These are phyloP conservation scores for Scorias spongiosa DNA, from an alignment of 2,329 filamentous ascomycete genomes.

Conservation along the genomic window DNA sequence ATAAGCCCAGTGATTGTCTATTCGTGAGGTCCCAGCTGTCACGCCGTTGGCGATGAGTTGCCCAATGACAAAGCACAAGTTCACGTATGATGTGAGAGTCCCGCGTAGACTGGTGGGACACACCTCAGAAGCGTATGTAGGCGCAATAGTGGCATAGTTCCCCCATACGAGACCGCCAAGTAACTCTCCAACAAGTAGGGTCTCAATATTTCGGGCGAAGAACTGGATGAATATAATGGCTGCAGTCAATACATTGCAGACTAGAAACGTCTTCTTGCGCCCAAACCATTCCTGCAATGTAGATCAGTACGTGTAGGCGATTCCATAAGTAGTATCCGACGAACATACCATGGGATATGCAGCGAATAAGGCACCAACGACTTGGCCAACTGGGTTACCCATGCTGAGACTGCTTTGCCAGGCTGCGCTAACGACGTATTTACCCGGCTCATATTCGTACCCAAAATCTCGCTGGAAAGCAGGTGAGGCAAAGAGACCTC, in stretches of 20 bases:
- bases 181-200: conserved; percentile 46
- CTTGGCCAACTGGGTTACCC: conserved; percentile 43
- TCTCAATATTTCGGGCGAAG: conserved; percentile 40
- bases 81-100: conserved; percentile 44
- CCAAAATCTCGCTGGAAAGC: conserved; percentile 44
- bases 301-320: too few species aligned
- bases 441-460: conserved; percentile 27
- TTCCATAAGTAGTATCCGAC: too few species aligned
- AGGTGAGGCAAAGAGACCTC: conserved; percentile 45
- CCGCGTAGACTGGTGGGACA: conserved; percentile 43
- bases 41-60: conserved; percentile 38
- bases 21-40: conserved; percentile 19
- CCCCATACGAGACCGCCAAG: conserved; percentile 47
- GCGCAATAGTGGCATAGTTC: conserved; percentile 40
- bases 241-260: conserved; percentile 24
- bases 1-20: conserved; percentile 27
- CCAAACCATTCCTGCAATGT: conserved; percentile 14
- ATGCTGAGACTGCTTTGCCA: conserved; percentile 29
- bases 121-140: conserved; percentile 54
- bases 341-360: conserved; percentile 13
- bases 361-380: conserved; percentile 36
- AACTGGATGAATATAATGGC: conserved; percentile 48
- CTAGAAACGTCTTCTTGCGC: conserved; percentile 17
- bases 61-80: conserved; percentile 48
- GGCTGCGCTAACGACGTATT: conserved; percentile 22